Evolutionary conservation across 2,329 filamentous ascomycete species (phyloP).

Genomic region (Monilinia aucupariae): DNA sequence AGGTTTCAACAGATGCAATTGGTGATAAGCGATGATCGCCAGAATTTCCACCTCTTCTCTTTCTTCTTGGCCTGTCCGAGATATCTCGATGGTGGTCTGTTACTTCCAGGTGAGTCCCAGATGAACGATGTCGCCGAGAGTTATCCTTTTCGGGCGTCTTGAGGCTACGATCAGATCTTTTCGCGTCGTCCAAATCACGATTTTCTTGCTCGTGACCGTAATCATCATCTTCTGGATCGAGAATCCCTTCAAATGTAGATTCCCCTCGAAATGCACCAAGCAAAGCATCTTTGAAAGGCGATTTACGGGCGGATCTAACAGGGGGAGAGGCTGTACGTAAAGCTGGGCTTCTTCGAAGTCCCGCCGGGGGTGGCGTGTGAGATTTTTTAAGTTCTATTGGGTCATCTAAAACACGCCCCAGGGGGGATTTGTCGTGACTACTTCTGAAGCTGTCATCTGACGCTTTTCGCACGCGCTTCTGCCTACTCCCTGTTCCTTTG

Average conservation of each 20-base stretch:
- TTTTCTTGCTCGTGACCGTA: constrained; percentile 26
- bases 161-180: constrained; percentile 14
- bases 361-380: constrained; percentile 32
- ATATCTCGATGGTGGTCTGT: constrained; percentile 3
- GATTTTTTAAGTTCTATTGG: constrained; percentile 11
- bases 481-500: constrained; percentile 13
- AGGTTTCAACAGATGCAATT: constrained; percentile 32
- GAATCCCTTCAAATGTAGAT: constrained; percentile 38
- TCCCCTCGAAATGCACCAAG: constrained; percentile 60
- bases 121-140: constrained; percentile 12
- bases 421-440: constrained; percentile 9
- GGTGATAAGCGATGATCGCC: constrained; percentile 32
- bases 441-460: constrained; percentile 16
- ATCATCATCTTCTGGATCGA: constrained; percentile 17
- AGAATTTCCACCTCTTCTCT: constrained; percentile 25
- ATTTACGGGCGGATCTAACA: constrained; percentile 42
- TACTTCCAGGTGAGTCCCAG: constrained; percentile 20
- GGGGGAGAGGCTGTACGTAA: constrained; percentile 46
- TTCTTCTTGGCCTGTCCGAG: constrained; percentile 19
- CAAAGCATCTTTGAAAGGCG: constrained; percentile 52
- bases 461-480: constrained; percentile 26
- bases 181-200: constrained; percentile 17
- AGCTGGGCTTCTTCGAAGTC: constrained; percentile 52
- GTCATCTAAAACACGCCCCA: constrained; percentile 4
- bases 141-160: constrained; percentile 18